Evolutionary conservation across 163 green algal genomes (phyloP), one percentile per base, ranked within the genome.

Genomic region (Dunaliella salina): DNA sequence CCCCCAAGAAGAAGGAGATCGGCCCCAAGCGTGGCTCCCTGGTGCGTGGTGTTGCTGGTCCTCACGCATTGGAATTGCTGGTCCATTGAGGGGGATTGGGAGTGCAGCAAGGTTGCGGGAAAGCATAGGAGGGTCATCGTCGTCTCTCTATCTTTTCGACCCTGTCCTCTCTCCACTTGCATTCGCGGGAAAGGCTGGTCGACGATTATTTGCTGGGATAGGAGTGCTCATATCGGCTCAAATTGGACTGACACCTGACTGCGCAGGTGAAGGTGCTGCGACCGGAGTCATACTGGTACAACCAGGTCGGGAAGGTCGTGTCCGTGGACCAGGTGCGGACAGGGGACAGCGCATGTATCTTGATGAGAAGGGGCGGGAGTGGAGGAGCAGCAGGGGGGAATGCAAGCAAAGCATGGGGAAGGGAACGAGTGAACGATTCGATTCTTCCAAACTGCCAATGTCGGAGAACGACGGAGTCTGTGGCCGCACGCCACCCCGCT

Each of bases 281-380:
- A 63, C 86, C 86, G 34, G 86, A 99, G 94, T 98, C 93, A 50
- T 99, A 99, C 95, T 99, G 97, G 97, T 98, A 95, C 96, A 97
- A 98, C 87, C 94, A 99, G 90, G 94, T 91, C 71, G 97, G 97
- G 91, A 99, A 99, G 93, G 97, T 99, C 1, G 95, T 99, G 33
- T 98, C 95, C 72, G 96, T 99, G 35, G 97, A 99, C 91, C 96
- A 98, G 94, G 94, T 96, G 85, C 81, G 88, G 40, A 80, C 78
- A 79, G 35, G 13, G n/a, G 26, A 82, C 40, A 12, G 1, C 13
- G 63, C 63, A 30, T 75, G 63, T 8, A 26, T 15, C 40, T n/a
- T n/a, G n/a, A n/a, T n/a, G 8, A 50, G 40, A 50, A 8, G 40
- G 40, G 40, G 40, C 3, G 8, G 8, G 40, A 50, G 63, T 5